A percentile compares a stretch with the other conserved stretches of the same genome.
Conservation (phyloP, 2,329 filamentous ascomycete genomes). For the Epichloe glyceriae region DNA sequence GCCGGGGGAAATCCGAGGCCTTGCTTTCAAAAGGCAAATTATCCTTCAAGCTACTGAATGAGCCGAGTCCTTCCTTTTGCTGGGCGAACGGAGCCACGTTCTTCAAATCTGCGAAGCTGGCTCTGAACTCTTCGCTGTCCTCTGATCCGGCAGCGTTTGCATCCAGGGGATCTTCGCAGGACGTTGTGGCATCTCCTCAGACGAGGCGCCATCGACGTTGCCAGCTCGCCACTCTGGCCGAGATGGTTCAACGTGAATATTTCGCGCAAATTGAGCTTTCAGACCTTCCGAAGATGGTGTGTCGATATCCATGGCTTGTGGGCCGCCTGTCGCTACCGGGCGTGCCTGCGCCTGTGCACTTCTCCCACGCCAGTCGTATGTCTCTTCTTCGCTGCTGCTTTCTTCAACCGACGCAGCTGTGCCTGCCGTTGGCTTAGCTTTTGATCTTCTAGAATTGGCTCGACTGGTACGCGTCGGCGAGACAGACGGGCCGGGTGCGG, state of each 20-base stretch:
- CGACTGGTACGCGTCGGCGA: slow-evolving; percentile 33
- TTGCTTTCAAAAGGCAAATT: slow-evolving; percentile 44
- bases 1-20: slow-evolving; percentile 29
- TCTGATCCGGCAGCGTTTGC: slow-evolving; percentile 36
- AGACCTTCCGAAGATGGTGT: slow-evolving; percentile 26
- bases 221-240: slow-evolving; percentile 47
- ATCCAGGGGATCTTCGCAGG: slow-evolving; percentile 13
- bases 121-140: slow-evolving; percentile 41
- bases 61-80: slow-evolving; percentile 34
- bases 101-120: slow-evolving; percentile 39
- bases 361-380: slow-evolving; percentile 21
- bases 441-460: slow-evolving; percentile 44
- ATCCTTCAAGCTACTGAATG: slow-evolving; percentile 42
- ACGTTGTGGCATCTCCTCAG: slow-evolving; percentile 9
- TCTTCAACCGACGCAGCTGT: slow-evolving; percentile 34
- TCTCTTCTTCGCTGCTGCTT: slow-evolving; percentile 32
- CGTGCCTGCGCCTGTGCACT: slow-evolving; percentile 17
- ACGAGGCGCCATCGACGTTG: slow-evolving; percentile 21
- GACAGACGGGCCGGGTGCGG: slow-evolving; percentile 22
- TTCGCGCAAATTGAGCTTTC: slow-evolving; percentile 25
- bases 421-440: slow-evolving; percentile 37
- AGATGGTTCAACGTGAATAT: slow-evolving; percentile 45
- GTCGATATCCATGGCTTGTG: slow-evolving; percentile 55
- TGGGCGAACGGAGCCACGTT: slow-evolving; percentile 43
- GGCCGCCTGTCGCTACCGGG: slow-evolving; percentile 25